Evolutionary conservation across 352 stramenopile genomes (phyloP).

Genomic region (Globisporangium irregulare): DNA sequence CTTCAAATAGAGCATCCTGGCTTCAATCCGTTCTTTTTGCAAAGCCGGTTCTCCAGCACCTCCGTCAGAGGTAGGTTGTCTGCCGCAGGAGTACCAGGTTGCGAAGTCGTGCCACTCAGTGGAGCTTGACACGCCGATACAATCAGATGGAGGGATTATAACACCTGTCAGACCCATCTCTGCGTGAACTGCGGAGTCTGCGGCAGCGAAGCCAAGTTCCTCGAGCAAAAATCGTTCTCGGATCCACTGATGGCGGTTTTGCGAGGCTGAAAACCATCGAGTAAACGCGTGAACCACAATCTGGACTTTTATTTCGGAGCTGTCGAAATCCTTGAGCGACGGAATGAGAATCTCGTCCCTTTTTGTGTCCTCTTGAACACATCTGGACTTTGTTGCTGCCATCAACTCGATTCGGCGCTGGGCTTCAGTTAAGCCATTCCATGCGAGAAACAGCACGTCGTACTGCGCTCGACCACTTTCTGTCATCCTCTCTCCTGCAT

Average conservation of each 20-base stretch:
- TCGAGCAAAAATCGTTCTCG: slow-evolving; percentile 56
- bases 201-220: slow-evolving; percentile 54
- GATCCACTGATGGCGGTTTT: slow-evolving; percentile 39
- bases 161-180: slow-evolving; percentile 33
- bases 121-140: slow-evolving; percentile 24
- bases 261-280: slow-evolving; percentile 49
- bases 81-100: slow-evolving; percentile 51
- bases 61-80: not conserved
- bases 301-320: slow-evolving; percentile 39
- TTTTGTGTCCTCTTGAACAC: slow-evolving; percentile 33
- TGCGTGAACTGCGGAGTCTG: slow-evolving; percentile 34
- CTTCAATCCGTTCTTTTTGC: slow-evolving; percentile 31
- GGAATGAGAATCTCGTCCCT: slow-evolving; percentile 41
- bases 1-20: slow-evolving; percentile 35
- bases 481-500: not conserved
- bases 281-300: slow-evolving; percentile 45
- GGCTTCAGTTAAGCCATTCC: slow-evolving; percentile 35
- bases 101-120: slow-evolving; percentile 43
- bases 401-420: slow-evolving; percentile 53
- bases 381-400: slow-evolving; percentile 51
- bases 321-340: slow-evolving; percentile 41
- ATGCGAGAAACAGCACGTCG: slow-evolving; percentile 31
- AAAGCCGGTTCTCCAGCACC: slow-evolving; percentile 11
- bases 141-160: slow-evolving; percentile 21
- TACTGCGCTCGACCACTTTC: not conserved